Conservation (phyloP, 2,329 filamentous ascomycete species). For the Aspergillus transmontanensis region DNA sequence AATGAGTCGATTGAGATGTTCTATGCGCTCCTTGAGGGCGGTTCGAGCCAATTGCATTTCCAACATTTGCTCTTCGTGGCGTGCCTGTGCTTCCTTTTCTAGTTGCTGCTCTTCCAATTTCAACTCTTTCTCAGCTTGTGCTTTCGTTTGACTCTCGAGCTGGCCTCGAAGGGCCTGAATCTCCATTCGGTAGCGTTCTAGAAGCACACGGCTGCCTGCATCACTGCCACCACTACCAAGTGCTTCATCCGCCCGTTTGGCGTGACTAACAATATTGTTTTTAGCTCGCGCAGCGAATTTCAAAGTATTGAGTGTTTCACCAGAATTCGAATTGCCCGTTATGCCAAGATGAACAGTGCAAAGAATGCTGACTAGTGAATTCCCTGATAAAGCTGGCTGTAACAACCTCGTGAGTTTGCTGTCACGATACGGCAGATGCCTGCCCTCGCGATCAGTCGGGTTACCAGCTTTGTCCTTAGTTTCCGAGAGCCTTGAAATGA, state of each 20-base stretch:
- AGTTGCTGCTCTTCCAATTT: slow-evolving; percentile 72
- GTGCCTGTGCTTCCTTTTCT: slow-evolving; percentile 77
- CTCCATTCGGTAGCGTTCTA: slow-evolving; percentile 93
- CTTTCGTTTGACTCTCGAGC: slow-evolving; percentile 78
- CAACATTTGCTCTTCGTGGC: slow-evolving; percentile 95
- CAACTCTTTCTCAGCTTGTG: slow-evolving; percentile 61
- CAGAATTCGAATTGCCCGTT: slow-evolving; percentile 71
- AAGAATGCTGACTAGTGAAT: slow-evolving; percentile 93
- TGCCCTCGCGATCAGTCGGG: slow-evolving; percentile 75
- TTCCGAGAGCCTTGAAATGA: slow-evolving; percentile 89
- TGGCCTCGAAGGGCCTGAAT: slow-evolving; percentile 80
- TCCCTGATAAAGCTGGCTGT: slow-evolving; percentile 88
- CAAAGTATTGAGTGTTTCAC: slow-evolving; percentile 90
- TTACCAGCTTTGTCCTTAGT: slow-evolving; percentile 80
- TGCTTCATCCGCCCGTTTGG: slow-evolving; percentile 91
- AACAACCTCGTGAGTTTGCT: slow-evolving; percentile 94
- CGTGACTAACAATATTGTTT: slow-evolving; percentile 97
- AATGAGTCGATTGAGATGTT: slow-evolving; percentile 93
- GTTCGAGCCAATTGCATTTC: slow-evolving; percentile 98
- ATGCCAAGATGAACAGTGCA: slow-evolving; percentile 94
- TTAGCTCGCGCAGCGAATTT: slow-evolving; percentile 97
- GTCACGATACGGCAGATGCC: slow-evolving; percentile 94
- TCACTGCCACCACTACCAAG: slow-evolving; percentile 75
- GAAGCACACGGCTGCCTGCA: slow-evolving; percentile 78
- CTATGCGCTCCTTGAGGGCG: slow-evolving; percentile 93